These are phyloP conservation scores for Aspergillus olivimuriae DNA, from an alignment of 495 filamentous ascomycete species.

Conservation along the genomic window DNA sequence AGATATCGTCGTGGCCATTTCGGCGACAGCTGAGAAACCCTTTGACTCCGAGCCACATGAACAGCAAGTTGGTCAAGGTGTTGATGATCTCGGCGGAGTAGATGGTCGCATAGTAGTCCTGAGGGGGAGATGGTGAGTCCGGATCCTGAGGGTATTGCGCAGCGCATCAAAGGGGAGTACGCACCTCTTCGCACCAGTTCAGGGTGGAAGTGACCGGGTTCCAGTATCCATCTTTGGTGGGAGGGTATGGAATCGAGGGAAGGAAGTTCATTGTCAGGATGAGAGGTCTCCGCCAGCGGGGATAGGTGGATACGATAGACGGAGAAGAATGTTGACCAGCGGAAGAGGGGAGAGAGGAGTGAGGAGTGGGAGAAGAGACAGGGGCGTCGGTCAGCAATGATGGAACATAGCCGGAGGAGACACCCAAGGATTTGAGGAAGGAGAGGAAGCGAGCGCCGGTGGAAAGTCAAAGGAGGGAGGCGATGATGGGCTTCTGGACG, in stretches of 20 bases:
- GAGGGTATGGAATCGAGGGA: constrained; percentile 64
- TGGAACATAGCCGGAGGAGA: too few relatives aligned
- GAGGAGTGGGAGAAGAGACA: too few relatives aligned
- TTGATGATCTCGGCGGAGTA: constrained; percentile 63
- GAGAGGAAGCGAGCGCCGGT: too few relatives aligned
- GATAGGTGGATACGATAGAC: too few relatives aligned
- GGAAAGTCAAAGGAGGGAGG: too few relatives aligned
- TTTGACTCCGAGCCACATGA: constrained; percentile 65
- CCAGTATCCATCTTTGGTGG: constrained; percentile 66
- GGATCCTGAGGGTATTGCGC: not conserved
- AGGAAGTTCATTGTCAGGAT: constrained; percentile 15
- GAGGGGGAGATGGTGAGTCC: not conserved
- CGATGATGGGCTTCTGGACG: too few relatives aligned
- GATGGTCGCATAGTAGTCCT: constrained; percentile 57
- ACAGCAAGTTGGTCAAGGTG: constrained; percentile 74
- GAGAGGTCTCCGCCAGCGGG: too few relatives aligned
- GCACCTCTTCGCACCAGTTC: constrained; percentile 91
- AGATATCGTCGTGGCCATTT: constrained; percentile 67
- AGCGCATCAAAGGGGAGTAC: constrained; percentile 1
- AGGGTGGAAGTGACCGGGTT: constrained; percentile 79
- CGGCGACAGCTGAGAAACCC: constrained; percentile 64
- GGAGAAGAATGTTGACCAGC: too few relatives aligned
- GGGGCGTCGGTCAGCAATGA: too few relatives aligned
- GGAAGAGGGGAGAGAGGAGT: too few relatives aligned
- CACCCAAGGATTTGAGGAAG: too few relatives aligned